phyloP scores from a whole-genome alignment of 1,284 basidiomycete genomes.

The Ceratobasidium papillatum region DNA sequence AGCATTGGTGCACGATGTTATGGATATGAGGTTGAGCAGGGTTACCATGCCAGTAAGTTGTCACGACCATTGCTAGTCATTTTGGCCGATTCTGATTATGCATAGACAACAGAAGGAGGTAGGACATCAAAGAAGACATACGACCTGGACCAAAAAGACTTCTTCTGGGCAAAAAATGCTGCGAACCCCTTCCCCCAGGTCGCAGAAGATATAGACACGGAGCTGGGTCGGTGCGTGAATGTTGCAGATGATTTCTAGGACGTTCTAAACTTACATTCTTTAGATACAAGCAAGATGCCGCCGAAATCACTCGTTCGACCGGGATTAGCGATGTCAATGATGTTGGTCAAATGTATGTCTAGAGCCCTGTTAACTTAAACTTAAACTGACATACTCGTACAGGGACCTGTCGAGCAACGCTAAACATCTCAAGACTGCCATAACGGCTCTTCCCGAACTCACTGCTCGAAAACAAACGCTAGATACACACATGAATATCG shows the following conservation, averaged over 20 bases:
- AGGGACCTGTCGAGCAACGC: slow-evolving; percentile 96
- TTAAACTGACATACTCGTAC: slow-evolving; percentile 7
- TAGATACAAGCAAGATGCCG: slow-evolving; percentile 93
- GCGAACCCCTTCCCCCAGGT: slow-evolving; percentile 98
- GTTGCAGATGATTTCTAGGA: neutral
- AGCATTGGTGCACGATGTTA: slow-evolving; percentile 95
- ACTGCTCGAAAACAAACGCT: slow-evolving; percentile 96
- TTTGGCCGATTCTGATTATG: neutral
- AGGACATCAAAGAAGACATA: slow-evolving; percentile 85
- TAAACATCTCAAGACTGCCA: slow-evolving; percentile 94
- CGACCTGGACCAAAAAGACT: slow-evolving; percentile 97
- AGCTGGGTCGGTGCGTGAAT: slow-evolving; percentile 71
- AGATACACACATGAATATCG: slow-evolving; percentile 99
- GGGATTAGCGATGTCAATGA: slow-evolving; percentile 97
- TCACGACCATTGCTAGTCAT: neutral
- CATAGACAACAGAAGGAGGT: slow-evolving; percentile 60
- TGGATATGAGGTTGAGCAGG: slow-evolving; percentile 96
- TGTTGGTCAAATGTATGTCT: slow-evolving; percentile 85
- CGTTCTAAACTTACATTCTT: neutral
- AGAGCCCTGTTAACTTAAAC: slow-evolving; percentile 28
- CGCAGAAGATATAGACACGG: slow-evolving; percentile 95
- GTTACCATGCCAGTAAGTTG: slow-evolving; percentile 75
- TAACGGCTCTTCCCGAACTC: slow-evolving; percentile 97
- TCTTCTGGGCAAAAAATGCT: slow-evolving; percentile 98
- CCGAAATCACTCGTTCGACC: slow-evolving; percentile 95